phyloP scores from a whole-genome alignment of 1,139 yeast genomes.

The Sugiyamaella grinbergsii region DNA sequence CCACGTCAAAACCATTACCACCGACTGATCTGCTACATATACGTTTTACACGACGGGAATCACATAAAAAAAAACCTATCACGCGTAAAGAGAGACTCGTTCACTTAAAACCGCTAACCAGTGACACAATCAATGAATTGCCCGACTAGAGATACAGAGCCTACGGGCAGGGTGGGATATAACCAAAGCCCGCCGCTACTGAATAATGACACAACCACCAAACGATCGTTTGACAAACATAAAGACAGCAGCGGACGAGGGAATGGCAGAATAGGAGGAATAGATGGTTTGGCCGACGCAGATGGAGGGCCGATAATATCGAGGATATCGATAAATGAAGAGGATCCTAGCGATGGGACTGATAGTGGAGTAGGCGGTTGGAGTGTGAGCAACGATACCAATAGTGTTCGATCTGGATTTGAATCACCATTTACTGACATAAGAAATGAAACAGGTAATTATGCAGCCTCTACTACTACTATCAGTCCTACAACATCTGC shows the following conservation, averaged over 20 bases:
- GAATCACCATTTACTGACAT: too few species aligned
- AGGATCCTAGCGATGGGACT: neutral
- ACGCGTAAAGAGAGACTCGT: too few species aligned
- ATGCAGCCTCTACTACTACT: too few species aligned
- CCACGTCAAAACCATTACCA: neutral
- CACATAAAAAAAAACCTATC: too few species aligned
- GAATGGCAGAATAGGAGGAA: constrained; percentile 2
- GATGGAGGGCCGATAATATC: too few species aligned
- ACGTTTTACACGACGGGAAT: neutral
- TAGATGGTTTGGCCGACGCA: neutral
- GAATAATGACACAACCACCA: constrained; percentile 27
- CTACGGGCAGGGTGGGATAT: constrained; percentile 30
- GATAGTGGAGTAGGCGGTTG: neutral
- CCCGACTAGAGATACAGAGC: constrained; percentile 39
- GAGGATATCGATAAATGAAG: too few species aligned
- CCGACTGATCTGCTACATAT: too few species aligned
- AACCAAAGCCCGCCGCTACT: constrained; percentile 28
- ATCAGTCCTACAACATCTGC: neutral
- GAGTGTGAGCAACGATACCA: too few species aligned
- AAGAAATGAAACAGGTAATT: too few species aligned
- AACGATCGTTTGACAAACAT: constrained; percentile 30
- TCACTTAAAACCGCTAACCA: too few species aligned
- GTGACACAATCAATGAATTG: too few species aligned
- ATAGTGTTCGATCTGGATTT: too few species aligned
- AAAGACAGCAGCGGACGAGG: constrained; percentile 8